Evolutionary conservation across 139 green algal species (phyloP), one percentile per base, ranked within the genome.

Genomic region (Chlorella sp.): DNA sequence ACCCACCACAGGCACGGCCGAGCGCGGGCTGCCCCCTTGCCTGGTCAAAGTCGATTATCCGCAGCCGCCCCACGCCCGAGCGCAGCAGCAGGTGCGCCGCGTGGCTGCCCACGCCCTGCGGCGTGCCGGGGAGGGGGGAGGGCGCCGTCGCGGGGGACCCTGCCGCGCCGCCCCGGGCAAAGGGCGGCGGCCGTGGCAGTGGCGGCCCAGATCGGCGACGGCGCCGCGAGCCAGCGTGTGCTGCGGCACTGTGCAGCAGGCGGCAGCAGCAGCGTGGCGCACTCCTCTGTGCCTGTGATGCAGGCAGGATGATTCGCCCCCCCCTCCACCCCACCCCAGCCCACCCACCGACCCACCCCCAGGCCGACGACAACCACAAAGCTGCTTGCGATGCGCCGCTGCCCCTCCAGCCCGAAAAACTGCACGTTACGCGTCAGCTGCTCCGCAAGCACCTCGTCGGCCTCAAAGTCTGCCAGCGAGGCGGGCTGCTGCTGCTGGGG

Each of bases 11-110:
- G n/a, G n/a, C n/a, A n/a, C n/a, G n/a, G n/a, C n/a, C n/a, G n/a
- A n/a, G n/a, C n/a, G n/a, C n/a, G n/a, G n/a, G n/a, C n/a, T n/a
- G n/a, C n/a, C n/a, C 2, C 6, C 58, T 63, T 23, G 93, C 92
- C 84, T 97, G 94, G 83, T 99, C 96, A 87, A 99, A 99, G 86
- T 99, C 96, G 31, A 99, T 86, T 1, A 99, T 80, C 1, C 95
- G 88, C 63, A 99, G 79, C 35, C 80, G 80, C 14, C 95, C 92
- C 15, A 99, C 92, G 1, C 96, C 96, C 2, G 92, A 95, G 23
- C 96, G 85, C 35, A 99, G 87, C 71, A 99, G 88, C 69, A 98
- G 82, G 80, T 97, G 87, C 6, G 96, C 96, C 5, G 91, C 91
- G 80, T 99, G 96, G 79, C 89, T 97, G 38, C 95, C 95, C 19